These are phyloP conservation scores for Echria macrotheca DNA, from an alignment of 495 filamentous ascomycete species.

Conservation along the genomic window DNA sequence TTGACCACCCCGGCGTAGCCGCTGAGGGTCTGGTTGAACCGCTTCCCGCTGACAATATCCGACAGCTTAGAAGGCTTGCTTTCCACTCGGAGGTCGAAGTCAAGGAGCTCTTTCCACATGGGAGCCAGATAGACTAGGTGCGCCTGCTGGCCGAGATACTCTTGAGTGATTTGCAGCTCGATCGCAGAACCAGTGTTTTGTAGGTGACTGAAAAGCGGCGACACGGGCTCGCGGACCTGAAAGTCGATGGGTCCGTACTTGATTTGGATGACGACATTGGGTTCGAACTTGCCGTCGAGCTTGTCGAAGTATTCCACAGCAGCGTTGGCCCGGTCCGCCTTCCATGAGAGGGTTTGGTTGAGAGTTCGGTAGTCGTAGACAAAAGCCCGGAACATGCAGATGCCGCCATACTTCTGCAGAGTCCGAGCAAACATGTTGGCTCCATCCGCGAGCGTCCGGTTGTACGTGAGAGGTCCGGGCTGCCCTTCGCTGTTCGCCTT, in stretches of 20 bases:
- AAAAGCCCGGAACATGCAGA: constrained; percentile 69
- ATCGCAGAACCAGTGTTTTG: constrained; percentile 53
- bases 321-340: constrained; percentile 62
- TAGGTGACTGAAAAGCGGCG: constrained; percentile 64
- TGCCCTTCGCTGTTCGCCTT: constrained; percentile 74
- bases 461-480: constrained; percentile 63
- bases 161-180: constrained; percentile 62
- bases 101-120: constrained; percentile 60
- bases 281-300: constrained; percentile 60
- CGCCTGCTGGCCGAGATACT: constrained; percentile 67
- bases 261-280: constrained; percentile 67
- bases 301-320: constrained; percentile 61
- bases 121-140: constrained; percentile 64
- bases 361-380: constrained; percentile 54
- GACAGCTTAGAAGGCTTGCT: constrained; percentile 44
- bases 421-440: constrained; percentile 65
- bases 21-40: constrained; percentile 52
- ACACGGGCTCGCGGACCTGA: constrained; percentile 64
- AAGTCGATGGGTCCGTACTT: constrained; percentile 75
- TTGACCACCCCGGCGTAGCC: constrained; percentile 66
- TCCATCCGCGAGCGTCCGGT: constrained; percentile 62
- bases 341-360: constrained; percentile 52
- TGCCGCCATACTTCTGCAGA: constrained; percentile 55
- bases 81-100: constrained; percentile 62
- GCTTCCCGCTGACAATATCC: constrained; percentile 55